A percentile compares a stretch with the other conserved stretches of the same genome.
These are phyloP conservation scores for Heimioporus punctisporus DNA, from an alignment of 1,284 basidiomycete species.

Conservation along the genomic window DNA sequence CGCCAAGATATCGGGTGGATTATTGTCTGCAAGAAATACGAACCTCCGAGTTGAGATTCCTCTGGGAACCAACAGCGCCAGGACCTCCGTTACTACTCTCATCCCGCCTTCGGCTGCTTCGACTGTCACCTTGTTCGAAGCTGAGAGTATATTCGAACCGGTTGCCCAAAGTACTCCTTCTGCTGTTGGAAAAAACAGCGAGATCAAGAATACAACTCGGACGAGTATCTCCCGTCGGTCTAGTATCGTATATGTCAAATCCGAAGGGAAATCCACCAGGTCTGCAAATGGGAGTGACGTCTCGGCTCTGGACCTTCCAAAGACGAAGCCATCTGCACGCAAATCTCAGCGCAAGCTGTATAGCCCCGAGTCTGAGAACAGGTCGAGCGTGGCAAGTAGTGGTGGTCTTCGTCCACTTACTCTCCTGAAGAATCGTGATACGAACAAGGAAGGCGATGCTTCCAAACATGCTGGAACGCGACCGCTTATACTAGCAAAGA, in stretches of 20 bases:
- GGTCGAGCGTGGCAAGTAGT: conserved; percentile 29
- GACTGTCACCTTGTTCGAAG: conserved; percentile 60
- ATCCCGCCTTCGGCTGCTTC: conserved; percentile 55
- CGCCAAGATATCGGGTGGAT: too few relatives aligned
- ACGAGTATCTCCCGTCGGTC: too few relatives aligned
- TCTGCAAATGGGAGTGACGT: too few relatives aligned
- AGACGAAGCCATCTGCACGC: too few relatives aligned
- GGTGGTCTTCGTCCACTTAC: conserved; percentile 60
- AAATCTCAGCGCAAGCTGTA: too few relatives aligned
- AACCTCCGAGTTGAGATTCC: conserved; percentile 53
- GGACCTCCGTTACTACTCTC: conserved; percentile 51
- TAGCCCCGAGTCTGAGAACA: too few relatives aligned
- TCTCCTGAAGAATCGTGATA: conserved; percentile 60
- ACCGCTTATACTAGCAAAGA: conserved; percentile 56
- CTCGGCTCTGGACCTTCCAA: too few relatives aligned
- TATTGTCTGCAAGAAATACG: conserved; percentile 44
- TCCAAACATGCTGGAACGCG: conserved; percentile 39
- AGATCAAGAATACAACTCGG: too few relatives aligned
- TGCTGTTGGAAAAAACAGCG: too few relatives aligned
- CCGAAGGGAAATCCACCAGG: too few relatives aligned
- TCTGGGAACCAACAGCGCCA: conserved; percentile 46
- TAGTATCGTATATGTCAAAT: too few relatives aligned
- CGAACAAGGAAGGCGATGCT: conserved; percentile 33
- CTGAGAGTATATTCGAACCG: conserved; percentile 41
- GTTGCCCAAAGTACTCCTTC: conserved; percentile 65